Evolutionary conservation across 129 eudicot genomes (phyloP).

Genomic region (Chrysanthemum seticuspe): DNA sequence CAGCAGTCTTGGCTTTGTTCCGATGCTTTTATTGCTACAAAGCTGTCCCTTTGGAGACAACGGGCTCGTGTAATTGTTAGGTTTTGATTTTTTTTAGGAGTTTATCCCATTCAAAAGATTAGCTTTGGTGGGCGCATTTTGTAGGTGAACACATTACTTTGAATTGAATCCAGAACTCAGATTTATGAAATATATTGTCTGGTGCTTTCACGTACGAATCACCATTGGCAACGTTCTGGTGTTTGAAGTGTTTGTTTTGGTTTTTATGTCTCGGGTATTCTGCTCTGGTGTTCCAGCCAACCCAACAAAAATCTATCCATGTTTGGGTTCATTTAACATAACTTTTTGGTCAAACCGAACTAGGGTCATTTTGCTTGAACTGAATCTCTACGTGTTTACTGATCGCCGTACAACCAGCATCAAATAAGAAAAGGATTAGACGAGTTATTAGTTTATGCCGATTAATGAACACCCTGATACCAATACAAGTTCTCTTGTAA

Average conservation of each 20-base stretch:
- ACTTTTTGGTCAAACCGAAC: too few relatives aligned
- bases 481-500: too few relatives aligned
- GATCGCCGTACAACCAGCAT: background rate
- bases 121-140: conserved; percentile 34
- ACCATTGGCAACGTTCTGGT: conserved; percentile 11
- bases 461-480: background rate
- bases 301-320: background rate
- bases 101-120: conserved; percentile 13
- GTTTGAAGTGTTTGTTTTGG: background rate
- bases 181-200: conserved; percentile 20
- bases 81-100: conserved; percentile 14
- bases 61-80: conserved; percentile 25
- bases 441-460: background rate
- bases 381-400: too few relatives aligned
- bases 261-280: conserved; percentile 1
- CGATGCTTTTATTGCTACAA: conserved; percentile 19
- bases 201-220: conserved; percentile 7
- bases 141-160: conserved; percentile 35
- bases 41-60: conserved; percentile 7
- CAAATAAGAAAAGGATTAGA: background rate
- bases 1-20: conserved; percentile 11
- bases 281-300: background rate
- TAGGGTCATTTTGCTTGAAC: too few relatives aligned
- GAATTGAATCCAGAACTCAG: conserved; percentile 25
- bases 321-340: background rate